Conservation (phyloP, 441 rosid genomes). For the Pelargonium exstipulatum region DNA sequence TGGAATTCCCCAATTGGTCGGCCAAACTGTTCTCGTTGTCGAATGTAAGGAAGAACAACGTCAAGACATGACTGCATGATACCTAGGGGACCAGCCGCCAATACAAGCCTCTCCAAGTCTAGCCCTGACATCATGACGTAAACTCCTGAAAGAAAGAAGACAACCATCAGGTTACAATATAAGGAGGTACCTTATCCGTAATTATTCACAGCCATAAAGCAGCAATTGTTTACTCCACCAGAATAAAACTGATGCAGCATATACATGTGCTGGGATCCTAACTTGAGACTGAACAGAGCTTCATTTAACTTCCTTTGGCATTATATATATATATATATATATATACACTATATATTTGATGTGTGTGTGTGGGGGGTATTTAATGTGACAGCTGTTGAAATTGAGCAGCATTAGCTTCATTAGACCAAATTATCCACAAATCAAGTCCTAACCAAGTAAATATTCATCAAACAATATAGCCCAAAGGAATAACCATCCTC, state of each 20-base stretch:
- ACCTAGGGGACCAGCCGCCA: constrained; percentile 88
- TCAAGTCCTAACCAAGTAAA: background rate
- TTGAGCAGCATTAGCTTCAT: background rate
- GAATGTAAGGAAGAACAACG: constrained; percentile 79
- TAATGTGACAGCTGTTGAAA: too few species aligned
- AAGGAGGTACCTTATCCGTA: background rate
- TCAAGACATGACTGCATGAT: constrained; percentile 97
- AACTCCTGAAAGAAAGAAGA: constrained; percentile 51
- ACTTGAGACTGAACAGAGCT: background rate
- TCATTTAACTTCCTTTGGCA: background rate
- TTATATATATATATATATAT: too few species aligned
- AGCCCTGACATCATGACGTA: constrained; percentile 97
- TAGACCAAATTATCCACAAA: background rate
- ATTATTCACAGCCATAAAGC: background rate
- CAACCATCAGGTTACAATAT: constrained; percentile 16
- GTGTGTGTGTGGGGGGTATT: too few species aligned
- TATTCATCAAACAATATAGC: background rate
- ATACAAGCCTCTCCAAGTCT: constrained; percentile 88
- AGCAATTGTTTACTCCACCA: background rate
- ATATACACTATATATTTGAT: too few species aligned
- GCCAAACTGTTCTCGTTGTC: constrained; percentile 84
- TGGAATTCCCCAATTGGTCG: constrained; percentile 86
- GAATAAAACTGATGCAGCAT: background rate
- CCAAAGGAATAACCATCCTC: background rate
- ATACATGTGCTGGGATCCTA: background rate